A percentile compares a stretch with the other conserved stretches of the same genome.
phyloP scores from a whole-genome alignment of 768 basidiomycete genomes.

The Rhizopogon sp. region DNA sequence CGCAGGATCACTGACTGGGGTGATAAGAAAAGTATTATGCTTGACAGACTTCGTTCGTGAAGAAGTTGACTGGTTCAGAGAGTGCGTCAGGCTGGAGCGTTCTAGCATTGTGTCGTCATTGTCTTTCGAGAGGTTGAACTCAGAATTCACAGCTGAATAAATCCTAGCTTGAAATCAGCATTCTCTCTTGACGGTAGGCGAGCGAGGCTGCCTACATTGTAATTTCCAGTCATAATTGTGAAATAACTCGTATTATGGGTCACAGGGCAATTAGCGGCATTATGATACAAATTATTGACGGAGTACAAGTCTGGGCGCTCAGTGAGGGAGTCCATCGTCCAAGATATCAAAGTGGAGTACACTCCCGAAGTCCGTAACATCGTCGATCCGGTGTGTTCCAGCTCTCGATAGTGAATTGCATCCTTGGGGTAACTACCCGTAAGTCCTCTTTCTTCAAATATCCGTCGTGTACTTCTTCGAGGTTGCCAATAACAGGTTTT shows the following conservation, averaged over 20 bases:
- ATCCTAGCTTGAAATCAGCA: too few relatives aligned
- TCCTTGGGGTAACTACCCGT: slow-evolving; percentile 18
- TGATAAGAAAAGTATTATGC: too few relatives aligned
- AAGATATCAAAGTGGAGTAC: slow-evolving; percentile 2
- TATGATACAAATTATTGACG: background rate
- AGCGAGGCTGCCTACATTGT: too few relatives aligned
- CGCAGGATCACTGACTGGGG: too few relatives aligned
- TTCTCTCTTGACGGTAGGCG: too few relatives aligned
- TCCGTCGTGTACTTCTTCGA: slow-evolving; percentile 35
- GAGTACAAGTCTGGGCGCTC: background rate
- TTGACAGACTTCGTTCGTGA: too few relatives aligned
- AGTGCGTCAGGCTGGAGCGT: too few relatives aligned
- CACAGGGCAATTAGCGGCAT: background rate
- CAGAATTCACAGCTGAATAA: too few relatives aligned
- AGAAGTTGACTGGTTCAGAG: too few relatives aligned
- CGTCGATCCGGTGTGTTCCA: slow-evolving; percentile 18
- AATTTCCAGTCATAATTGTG: too few relatives aligned
- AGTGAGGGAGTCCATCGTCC: background rate
- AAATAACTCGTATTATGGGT: background rate
- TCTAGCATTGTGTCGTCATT: too few relatives aligned
- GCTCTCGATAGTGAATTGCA: slow-evolving; percentile 25
- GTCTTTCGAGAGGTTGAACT: too few relatives aligned
- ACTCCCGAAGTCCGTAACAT: slow-evolving; percentile 21
- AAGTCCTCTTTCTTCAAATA: slow-evolving; percentile 17
- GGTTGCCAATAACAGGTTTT: slow-evolving; percentile 41